Conservation (phyloP, 1,284 basidiomycete genomes). For the Cutaneotrichosporon curvatum region DNA sequence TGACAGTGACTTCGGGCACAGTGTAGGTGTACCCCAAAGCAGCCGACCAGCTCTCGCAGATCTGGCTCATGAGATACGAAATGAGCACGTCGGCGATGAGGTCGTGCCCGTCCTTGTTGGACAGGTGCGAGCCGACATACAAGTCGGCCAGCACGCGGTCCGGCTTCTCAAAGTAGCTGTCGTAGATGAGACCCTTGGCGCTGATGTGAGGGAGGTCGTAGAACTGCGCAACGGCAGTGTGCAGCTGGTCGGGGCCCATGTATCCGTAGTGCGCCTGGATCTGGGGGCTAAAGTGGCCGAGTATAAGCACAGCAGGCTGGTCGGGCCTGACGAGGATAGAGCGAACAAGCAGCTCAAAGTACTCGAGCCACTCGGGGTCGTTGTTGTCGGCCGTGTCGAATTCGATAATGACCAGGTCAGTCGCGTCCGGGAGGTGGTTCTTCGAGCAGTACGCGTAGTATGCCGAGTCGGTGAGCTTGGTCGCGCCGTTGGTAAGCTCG, state of each 20-base stretch:
- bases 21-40: constrained; percentile 59
- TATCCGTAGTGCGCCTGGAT: constrained; percentile 69
- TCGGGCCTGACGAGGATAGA: constrained; percentile 81
- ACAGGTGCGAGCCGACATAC: constrained; percentile 76
- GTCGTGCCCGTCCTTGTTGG: constrained; percentile 70
- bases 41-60: constrained; percentile 75
- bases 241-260: constrained; percentile 77
- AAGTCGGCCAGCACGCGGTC: constrained; percentile 58
- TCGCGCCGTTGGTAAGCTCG: constrained; percentile 90
- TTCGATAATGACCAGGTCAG: constrained; percentile 87
- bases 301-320: constrained; percentile 76
- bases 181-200: constrained; percentile 72
- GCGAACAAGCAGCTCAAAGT: constrained; percentile 84
- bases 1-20: constrained; percentile 35
- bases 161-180: constrained; percentile 70
- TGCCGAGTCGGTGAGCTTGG: constrained; percentile 75
- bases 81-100: constrained; percentile 76
- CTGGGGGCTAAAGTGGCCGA: constrained; percentile 87
- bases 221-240: constrained; percentile 82
- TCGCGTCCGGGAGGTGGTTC: constrained; percentile 84
- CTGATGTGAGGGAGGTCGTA: constrained; percentile 89
- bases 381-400: constrained; percentile 62
- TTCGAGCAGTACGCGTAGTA: constrained; percentile 88
- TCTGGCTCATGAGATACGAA: constrained; percentile 77
- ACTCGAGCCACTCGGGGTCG: constrained; percentile 62